A percentile compares a stretch with the other conserved stretches of the same genome.
These are phyloP conservation scores for Panicum hallii DNA, from an alignment of 202 grass and related monocot species.

Conservation along the genomic window DNA sequence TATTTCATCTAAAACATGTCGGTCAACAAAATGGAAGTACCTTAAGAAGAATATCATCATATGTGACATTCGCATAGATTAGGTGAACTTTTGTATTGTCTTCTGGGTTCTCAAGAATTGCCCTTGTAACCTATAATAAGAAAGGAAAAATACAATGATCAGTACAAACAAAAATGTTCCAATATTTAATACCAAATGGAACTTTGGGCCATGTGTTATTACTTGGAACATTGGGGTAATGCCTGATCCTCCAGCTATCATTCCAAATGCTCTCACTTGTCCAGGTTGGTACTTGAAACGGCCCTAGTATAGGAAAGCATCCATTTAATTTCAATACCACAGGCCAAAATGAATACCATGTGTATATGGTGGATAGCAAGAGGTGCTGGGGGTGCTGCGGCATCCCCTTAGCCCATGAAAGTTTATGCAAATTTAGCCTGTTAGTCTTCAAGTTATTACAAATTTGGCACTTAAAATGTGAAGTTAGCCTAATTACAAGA, in stretches of 20 bases:
- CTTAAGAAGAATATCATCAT: slow-evolving; percentile 89
- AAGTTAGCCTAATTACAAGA: background rate
- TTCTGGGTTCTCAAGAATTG: slow-evolving; percentile 87
- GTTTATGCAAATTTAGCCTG: background rate
- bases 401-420: background rate
- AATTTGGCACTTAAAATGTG: background rate
- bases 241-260: slow-evolving; percentile 92
- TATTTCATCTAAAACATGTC: background rate
- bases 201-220: slow-evolving; percentile 30
- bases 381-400: background rate
- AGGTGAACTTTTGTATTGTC: slow-evolving; percentile 81
- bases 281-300: slow-evolving; percentile 90
- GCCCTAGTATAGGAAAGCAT: slow-evolving; percentile 52
- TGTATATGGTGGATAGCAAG: background rate
- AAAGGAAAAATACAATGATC: slow-evolving; percentile 25
- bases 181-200: slow-evolving; percentile 11
- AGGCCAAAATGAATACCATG: background rate
- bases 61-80: slow-evolving; percentile 88
- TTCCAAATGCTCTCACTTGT: slow-evolving; percentile 94
- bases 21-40: slow-evolving; percentile 46
- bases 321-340: background rate
- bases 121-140: slow-evolving; percentile 69
- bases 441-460: background rate
- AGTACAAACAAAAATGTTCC: slow-evolving; percentile 8
- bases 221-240: slow-evolving; percentile 99